These are phyloP conservation scores for Phytophthora quininea DNA, from an alignment of 352 stramenopile genomes.

Conservation along the genomic window DNA sequence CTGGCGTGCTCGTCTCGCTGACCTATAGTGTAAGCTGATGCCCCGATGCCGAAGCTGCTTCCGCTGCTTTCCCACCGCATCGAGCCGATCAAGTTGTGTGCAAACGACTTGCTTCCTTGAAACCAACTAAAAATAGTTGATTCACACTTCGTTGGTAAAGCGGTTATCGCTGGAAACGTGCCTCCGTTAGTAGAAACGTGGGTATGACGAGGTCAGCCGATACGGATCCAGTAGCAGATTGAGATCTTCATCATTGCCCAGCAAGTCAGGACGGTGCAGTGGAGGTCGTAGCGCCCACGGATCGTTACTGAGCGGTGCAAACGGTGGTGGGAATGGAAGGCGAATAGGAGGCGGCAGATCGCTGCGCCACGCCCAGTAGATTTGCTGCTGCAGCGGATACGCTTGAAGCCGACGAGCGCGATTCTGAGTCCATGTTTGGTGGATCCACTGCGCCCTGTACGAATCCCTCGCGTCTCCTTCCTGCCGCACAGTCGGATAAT, in stretches of 20 bases:
- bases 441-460: constrained; percentile 28
- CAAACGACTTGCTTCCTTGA: background rate
- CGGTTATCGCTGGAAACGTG: background rate
- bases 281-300: constrained; percentile 16
- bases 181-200: constrained; percentile 20
- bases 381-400: constrained; percentile 9
- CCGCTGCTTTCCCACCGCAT: constrained; percentile 34
- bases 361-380: constrained; percentile 19
- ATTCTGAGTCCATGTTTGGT: constrained; percentile 18
- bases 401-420: constrained; percentile 11
- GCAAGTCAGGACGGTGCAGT: constrained; percentile 8
- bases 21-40: constrained; percentile 21
- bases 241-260: constrained; percentile 19
- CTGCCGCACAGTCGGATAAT: constrained; percentile 17
- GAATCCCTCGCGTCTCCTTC: constrained; percentile 16
- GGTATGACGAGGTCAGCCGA: constrained; percentile 7
- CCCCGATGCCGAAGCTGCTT: constrained; percentile 18
- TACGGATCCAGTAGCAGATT: constrained; percentile 21
- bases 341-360: constrained; percentile 14
- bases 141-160: background rate
- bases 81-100: background rate
- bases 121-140: constrained; percentile 2
- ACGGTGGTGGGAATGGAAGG: constrained; percentile 24
- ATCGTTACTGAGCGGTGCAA: constrained; percentile 16
- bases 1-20: constrained; percentile 23